Evolutionary conservation across 768 basidiomycete species (phyloP).

Genomic region (Tremella yokohamensis): DNA sequence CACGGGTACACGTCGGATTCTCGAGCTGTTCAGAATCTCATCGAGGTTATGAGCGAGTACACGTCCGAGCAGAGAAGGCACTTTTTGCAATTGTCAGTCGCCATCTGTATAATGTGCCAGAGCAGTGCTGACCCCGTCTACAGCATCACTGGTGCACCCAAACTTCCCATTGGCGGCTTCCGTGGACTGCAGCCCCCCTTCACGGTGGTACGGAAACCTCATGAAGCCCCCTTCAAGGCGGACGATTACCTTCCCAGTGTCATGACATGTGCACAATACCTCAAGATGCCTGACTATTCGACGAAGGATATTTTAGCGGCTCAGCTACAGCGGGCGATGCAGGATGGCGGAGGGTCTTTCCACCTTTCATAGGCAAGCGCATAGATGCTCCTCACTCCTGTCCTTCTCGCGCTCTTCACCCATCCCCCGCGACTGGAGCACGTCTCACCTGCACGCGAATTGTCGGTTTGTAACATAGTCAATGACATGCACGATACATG

Average conservation of each 20-base stretch:
- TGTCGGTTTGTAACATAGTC: no score
- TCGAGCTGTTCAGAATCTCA: constrained; percentile 77
- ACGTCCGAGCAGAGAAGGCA: constrained; percentile 71
- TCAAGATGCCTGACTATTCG: constrained; percentile 94
- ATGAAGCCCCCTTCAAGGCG: constrained; percentile 81
- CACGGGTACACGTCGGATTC: constrained; percentile 97
- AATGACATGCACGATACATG: no score
- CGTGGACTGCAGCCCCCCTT: constrained; percentile 86
- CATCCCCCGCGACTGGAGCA: no score
- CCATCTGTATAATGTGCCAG: neutral
- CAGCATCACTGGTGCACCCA: constrained; percentile 88
- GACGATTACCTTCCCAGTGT: constrained; percentile 95
- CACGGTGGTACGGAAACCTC: constrained; percentile 95
- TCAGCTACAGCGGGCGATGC: constrained; percentile 78
- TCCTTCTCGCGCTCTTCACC: no score
- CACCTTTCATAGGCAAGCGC: constrained; percentile 69
- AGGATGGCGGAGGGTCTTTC: constrained; percentile 94
- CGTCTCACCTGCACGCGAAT: no score
- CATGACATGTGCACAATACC: constrained; percentile 80
- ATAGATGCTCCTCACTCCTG: no score
- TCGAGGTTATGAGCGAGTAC: constrained; percentile 81
- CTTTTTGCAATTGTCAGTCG: constrained; percentile 73
- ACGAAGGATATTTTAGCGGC: constrained; percentile 77
- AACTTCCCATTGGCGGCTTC: constrained; percentile 95
- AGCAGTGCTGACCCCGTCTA: neutral